Evolutionary conservation across 2,329 filamentous ascomycete genomes (phyloP).

Genomic region (Talaromyces sp.): DNA sequence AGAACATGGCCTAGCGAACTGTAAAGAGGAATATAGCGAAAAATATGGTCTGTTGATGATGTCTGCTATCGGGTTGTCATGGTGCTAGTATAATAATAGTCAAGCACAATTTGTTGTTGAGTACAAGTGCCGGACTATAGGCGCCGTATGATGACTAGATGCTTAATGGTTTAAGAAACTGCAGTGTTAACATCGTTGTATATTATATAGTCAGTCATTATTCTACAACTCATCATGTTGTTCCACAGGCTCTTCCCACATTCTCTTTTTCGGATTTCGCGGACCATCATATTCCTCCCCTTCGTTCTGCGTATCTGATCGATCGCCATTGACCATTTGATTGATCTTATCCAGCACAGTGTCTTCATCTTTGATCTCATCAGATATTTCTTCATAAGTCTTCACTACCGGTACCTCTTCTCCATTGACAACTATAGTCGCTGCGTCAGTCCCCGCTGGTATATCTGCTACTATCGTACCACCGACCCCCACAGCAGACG

Average conservation of each 20-base stretch:
- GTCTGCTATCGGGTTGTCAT: too few relatives aligned
- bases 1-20: too few relatives aligned
- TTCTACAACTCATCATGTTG: slow-evolving; percentile 34
- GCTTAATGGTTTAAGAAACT: background rate
- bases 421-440: background rate
- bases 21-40: too few relatives aligned
- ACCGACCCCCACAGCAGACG: slow-evolving; percentile 19
- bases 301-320: background rate
- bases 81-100: too few relatives aligned
- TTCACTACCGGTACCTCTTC: slow-evolving; percentile 17
- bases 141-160: background rate
- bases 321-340: slow-evolving; percentile 33
- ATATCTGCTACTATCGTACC: slow-evolving; percentile 23
- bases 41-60: too few relatives aligned
- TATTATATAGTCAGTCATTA: background rate
- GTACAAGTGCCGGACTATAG: background rate
- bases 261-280: slow-evolving; percentile 49
- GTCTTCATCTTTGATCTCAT: slow-evolving; percentile 27
- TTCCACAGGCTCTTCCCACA: slow-evolving; percentile 44
- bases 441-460: slow-evolving; percentile 17
- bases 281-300: slow-evolving; percentile 36
- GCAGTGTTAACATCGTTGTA: background rate
- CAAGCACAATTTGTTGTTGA: too few relatives aligned
- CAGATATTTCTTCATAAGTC: slow-evolving; percentile 23
- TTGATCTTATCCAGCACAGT: slow-evolving; percentile 43